These are phyloP conservation scores for Alternaria arbusti DNA, from an alignment of 2,329 filamentous ascomycete genomes.

Conservation along the genomic window DNA sequence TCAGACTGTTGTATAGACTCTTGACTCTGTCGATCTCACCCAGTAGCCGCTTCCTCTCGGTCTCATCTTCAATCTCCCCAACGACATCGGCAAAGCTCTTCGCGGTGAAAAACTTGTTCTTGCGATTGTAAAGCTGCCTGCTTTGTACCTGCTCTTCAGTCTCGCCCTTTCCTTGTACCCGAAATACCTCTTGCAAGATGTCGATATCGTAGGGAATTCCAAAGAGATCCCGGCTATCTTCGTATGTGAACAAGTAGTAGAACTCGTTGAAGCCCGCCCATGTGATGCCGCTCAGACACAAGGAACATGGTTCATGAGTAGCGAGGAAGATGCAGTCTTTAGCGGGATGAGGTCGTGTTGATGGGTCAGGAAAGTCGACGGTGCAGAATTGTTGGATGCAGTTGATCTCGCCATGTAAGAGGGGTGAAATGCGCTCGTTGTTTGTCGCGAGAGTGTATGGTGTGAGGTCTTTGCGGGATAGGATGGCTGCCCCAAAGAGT, in stretches of 20 bases:
- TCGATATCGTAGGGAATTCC: constrained; percentile 64
- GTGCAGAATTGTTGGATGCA: constrained; percentile 66
- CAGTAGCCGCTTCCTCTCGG: constrained; percentile 15
- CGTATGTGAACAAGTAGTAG: constrained; percentile 66
- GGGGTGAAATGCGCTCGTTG: constrained; percentile 61
- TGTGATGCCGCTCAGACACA: constrained; percentile 64
- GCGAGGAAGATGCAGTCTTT: constrained; percentile 64
- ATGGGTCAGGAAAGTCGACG: constrained; percentile 30
- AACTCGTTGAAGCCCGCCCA: constrained; percentile 65
- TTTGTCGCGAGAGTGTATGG: constrained; percentile 62
- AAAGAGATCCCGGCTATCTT: constrained; percentile 64
- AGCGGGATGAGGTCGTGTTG: constrained; percentile 49
- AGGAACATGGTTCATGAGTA: constrained; percentile 65
- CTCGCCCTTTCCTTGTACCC: constrained; percentile 50
- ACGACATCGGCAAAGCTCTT: constrained; percentile 26
- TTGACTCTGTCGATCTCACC: constrained; percentile 59
- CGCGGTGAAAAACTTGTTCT: constrained; percentile 61
- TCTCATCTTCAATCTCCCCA: constrained; percentile 22
- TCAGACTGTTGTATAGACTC: constrained; percentile 36
- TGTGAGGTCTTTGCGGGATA: constrained; percentile 44
- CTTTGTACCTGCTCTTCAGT: constrained; percentile 37
- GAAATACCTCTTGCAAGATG: constrained; percentile 63
- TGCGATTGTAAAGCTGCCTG: constrained; percentile 61
- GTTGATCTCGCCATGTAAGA: constrained; percentile 66
- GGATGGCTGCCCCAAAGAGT: constrained; percentile 63